phyloP scores from a whole-genome alignment of 768 basidiomycete species.

The Pisolithus albus region DNA sequence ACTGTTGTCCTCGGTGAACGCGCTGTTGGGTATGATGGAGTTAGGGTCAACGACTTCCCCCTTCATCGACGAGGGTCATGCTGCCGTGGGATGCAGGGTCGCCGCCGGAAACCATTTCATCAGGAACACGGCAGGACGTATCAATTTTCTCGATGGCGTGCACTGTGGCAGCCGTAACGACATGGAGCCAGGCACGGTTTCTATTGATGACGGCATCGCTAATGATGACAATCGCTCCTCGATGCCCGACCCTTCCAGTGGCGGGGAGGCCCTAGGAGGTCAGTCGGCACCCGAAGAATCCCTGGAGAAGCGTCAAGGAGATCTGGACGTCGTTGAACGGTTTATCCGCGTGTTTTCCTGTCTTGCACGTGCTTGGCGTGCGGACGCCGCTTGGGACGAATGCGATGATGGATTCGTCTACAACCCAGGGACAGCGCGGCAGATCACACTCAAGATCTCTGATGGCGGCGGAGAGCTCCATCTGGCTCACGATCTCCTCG shows the following conservation, averaged over 20 bases:
- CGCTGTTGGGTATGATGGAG: slow-evolving; percentile 9
- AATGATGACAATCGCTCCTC: slow-evolving; percentile 4
- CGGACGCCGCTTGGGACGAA: slow-evolving; percentile 22
- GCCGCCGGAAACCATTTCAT: slow-evolving; percentile 4
- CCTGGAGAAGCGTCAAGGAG: slow-evolving; percentile 9
- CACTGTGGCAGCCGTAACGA: slow-evolving; percentile 11
- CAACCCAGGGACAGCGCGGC: slow-evolving; percentile 21
- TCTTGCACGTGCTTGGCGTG: slow-evolving; percentile 17
- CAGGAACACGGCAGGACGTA: slow-evolving; percentile 21
- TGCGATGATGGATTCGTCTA: slow-evolving; percentile 18
- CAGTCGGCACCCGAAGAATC: slow-evolving; percentile 3
- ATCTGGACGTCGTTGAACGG: slow-evolving; percentile 3
- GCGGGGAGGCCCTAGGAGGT: background rate
- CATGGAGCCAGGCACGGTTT: slow-evolving; percentile 11
- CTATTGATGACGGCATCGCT: slow-evolving; percentile 17
- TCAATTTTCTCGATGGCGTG: slow-evolving; percentile 19
- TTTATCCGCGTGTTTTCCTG: slow-evolving; percentile 15
- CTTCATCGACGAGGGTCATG: slow-evolving; percentile 7
- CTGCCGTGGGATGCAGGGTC: slow-evolving; percentile 9
- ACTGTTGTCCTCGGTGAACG: slow-evolving; percentile 8
- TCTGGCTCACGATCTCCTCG: slow-evolving; percentile 22
- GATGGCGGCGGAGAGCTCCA: slow-evolving; percentile 8
- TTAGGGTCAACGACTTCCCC: background rate
- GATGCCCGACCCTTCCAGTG: slow-evolving; percentile 1
- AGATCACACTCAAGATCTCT: slow-evolving; percentile 4